These are phyloP conservation scores for Alisma plantagoaquatica DNA, from an alignment of 106 monocot species.

Conservation along the genomic window DNA sequence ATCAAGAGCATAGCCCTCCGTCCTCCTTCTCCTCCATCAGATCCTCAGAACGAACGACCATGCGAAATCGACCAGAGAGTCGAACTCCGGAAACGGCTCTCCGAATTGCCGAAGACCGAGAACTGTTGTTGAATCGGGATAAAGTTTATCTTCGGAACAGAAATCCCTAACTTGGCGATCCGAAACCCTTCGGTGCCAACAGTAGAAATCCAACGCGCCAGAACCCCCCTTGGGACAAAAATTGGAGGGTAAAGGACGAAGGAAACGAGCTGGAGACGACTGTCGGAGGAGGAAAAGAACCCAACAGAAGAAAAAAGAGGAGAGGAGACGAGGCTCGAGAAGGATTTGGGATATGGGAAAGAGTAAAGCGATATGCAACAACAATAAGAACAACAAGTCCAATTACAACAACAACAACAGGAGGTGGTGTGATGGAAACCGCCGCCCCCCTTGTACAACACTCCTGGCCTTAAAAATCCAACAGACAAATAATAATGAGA, in stretches of 20 bases:
- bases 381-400: slow-evolving; percentile 2
- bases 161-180: no score
- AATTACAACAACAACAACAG: background rate
- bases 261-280: background rate
- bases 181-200: no score
- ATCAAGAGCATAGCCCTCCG: background rate
- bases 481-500: background rate
- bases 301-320: background rate
- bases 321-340: background rate
- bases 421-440: slow-evolving; percentile 4
- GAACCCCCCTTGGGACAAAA: background rate
- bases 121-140: no score
- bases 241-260: background rate
- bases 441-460: no score
- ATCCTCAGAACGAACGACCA: slow-evolving; percentile 1
- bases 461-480: slow-evolving; percentile 5
- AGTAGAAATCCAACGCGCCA: no score
- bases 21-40: background rate
- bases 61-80: background rate
- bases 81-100: no score
- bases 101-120: no score
- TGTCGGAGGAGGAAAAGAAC: background rate
- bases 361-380: slow-evolving; percentile 1
- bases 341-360: background rate
- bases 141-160: no score